Percentiles rank a stretch among this genome's conserved stretches.
These are phyloP conservation scores for Conticribra guillardii DNA, from an alignment of 108 stramenopile species.

Conservation along the genomic window DNA sequence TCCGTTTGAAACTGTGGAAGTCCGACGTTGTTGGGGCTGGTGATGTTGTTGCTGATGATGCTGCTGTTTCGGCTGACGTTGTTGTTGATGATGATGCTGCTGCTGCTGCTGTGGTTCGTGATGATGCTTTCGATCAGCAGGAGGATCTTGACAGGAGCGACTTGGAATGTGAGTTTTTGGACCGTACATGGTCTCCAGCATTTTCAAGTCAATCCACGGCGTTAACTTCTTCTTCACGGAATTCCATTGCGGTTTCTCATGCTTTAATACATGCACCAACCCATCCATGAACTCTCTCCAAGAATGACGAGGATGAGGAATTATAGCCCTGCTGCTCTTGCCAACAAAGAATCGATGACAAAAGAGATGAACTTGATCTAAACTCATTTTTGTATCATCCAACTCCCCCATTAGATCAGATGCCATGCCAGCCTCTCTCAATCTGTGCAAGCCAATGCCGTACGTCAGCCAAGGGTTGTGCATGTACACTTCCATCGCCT, in stretches of 20 bases:
- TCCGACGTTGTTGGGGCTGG: neutral
- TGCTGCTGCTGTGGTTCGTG: neutral
- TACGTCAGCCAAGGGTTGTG: slow-evolving; percentile 82
- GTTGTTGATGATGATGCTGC: neutral
- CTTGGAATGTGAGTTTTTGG: slow-evolving; percentile 6
- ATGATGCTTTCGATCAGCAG: too few species aligned
- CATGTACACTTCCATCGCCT: slow-evolving; percentile 69
- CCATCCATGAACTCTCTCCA: slow-evolving; percentile 33
- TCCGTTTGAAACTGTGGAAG: neutral
- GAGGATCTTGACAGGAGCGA: neutral
- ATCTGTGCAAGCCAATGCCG: slow-evolving; percentile 61
- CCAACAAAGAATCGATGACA: slow-evolving; percentile 35
- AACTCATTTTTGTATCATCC: slow-evolving; percentile 57
- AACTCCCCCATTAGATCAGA: slow-evolving; percentile 60
- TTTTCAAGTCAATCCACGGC: slow-evolving; percentile 43
- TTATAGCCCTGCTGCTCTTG: neutral
- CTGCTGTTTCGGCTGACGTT: neutral
- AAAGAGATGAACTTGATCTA: slow-evolving; percentile 48
- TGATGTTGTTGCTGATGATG: neutral
- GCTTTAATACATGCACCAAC: slow-evolving; percentile 1
- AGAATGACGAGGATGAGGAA: slow-evolving; percentile 28
- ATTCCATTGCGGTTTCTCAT: slow-evolving; percentile 44
- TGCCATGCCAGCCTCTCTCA: slow-evolving; percentile 69
- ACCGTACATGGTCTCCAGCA: slow-evolving; percentile 19
- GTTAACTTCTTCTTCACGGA: slow-evolving; percentile 22